Evolutionary conservation across 345 rosid species (phyloP).

Genomic region (Clausena lansium): DNA sequence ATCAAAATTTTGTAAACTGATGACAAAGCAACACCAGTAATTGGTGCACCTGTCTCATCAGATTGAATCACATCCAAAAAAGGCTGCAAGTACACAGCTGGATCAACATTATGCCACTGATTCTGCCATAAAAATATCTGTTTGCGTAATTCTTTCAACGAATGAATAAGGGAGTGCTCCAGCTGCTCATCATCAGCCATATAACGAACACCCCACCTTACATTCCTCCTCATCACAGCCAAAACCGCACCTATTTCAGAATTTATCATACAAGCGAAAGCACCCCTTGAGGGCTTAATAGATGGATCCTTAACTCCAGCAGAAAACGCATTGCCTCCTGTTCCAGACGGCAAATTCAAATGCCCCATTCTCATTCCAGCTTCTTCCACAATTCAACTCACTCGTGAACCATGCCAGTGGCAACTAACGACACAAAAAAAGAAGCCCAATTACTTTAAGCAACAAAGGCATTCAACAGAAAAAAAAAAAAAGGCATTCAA

Average conservation of each 20-base stretch:
- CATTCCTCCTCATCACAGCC: slow-evolving; percentile 84
- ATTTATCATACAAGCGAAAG: slow-evolving; percentile 64
- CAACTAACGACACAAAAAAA: slow-evolving; percentile 5
- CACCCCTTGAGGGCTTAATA: slow-evolving; percentile 37
- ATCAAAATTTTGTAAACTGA: slow-evolving; percentile 72
- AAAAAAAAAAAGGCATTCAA: neutral
- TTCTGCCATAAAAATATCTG: slow-evolving; percentile 60
- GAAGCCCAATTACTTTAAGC: neutral
- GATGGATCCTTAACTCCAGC: slow-evolving; percentile 30
- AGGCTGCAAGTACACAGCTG: slow-evolving; percentile 57
- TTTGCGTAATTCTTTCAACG: slow-evolving; percentile 64
- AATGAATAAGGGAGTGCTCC: slow-evolving; percentile 69
- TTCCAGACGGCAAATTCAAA: slow-evolving; percentile 35
- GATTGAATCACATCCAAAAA: slow-evolving; percentile 73
- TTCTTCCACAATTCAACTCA: slow-evolving; percentile 22
- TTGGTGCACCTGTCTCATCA: slow-evolving; percentile 79
- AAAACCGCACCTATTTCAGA: slow-evolving; percentile 69
- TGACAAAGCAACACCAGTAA: slow-evolving; percentile 77
- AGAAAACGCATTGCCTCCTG: slow-evolving; percentile 30
- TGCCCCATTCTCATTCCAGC: slow-evolving; percentile 46
- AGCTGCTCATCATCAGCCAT: slow-evolving; percentile 59
- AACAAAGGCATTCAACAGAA: neutral
- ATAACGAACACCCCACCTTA: slow-evolving; percentile 65
- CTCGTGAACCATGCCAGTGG: slow-evolving; percentile 17
- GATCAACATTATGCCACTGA: slow-evolving; percentile 51